phyloP scores from a whole-genome alignment of 169 alveolate species.

The Besnoitia besnoiti region DNA sequence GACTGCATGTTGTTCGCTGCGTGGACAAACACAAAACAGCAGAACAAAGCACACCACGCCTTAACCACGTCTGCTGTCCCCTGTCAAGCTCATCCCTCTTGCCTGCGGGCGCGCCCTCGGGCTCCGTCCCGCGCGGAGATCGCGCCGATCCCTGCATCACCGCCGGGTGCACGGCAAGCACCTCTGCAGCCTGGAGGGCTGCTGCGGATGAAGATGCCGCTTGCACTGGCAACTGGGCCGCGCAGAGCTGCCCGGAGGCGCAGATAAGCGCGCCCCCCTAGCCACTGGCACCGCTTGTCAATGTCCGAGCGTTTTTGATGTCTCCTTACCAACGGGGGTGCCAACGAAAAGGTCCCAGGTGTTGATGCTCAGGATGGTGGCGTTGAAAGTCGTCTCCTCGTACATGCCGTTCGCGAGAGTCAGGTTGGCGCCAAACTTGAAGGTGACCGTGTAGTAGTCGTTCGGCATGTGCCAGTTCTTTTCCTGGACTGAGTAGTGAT shows the following conservation, averaged over 20 bases:
- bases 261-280: too few relatives aligned
- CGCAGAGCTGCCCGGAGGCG: too few relatives aligned
- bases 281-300: too few relatives aligned
- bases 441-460: slow-evolving; percentile 40
- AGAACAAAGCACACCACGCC: not conserved
- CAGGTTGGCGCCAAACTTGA: slow-evolving; percentile 44
- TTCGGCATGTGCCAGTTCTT: slow-evolving; percentile 55
- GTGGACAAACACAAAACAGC: not conserved
- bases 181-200: too few relatives aligned
- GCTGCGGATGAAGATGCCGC: too few relatives aligned
- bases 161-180: too few relatives aligned
- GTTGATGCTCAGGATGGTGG: slow-evolving; percentile 35
- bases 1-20: slow-evolving; percentile 47
- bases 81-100: too few relatives aligned
- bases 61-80: not conserved
- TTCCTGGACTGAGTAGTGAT: slow-evolving; percentile 48
- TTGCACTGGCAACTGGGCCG: too few relatives aligned
- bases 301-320: too few relatives aligned
- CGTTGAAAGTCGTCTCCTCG: slow-evolving; percentile 49
- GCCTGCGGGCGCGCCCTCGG: too few relatives aligned
- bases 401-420: slow-evolving; percentile 42
- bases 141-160: too few relatives aligned
- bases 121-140: too few relatives aligned
- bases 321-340: slow-evolving; percentile 35
- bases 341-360: slow-evolving; percentile 63